Evolutionary conservation across 116 monocot species (phyloP).

Genomic region (Posidonia oceanica): DNA sequence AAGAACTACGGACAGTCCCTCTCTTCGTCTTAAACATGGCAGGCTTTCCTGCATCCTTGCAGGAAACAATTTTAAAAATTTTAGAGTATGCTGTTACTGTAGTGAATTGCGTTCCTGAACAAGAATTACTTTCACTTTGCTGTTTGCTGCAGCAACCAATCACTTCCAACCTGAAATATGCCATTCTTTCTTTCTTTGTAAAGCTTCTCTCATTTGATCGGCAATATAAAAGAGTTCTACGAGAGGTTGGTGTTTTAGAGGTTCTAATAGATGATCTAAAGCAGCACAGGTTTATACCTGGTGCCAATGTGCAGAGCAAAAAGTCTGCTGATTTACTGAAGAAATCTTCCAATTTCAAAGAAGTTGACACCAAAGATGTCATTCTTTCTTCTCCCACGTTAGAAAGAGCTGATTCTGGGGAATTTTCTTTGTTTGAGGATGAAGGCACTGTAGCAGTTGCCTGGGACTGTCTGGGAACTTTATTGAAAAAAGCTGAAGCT

Average conservation of each 20-base stretch:
- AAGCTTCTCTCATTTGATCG: constrained; percentile 96
- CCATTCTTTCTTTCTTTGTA: constrained; percentile 91
- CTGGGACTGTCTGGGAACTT: constrained; percentile 90
- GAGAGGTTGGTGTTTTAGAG: constrained; percentile 95
- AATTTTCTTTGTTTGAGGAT: constrained; percentile 77
- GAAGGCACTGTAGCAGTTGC: constrained; percentile 62
- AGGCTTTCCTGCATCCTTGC: constrained; percentile 75
- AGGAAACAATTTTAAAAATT: constrained; percentile 95
- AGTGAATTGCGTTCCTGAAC: constrained; percentile 96
- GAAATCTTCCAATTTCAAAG: constrained; percentile 58
- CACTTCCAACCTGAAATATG: constrained; percentile 54
- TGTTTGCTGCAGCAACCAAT: constrained; percentile 95
- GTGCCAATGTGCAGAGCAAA: constrained; percentile 47
- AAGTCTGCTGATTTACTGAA: constrained; percentile 18
- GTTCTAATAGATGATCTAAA: constrained; percentile 92
- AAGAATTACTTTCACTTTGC: constrained; percentile 95
- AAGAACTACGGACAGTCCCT: constrained; percentile 81
- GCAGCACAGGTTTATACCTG: constrained; percentile 65
- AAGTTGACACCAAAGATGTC: constrained; percentile 65
- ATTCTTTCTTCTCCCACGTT: constrained; percentile 82
- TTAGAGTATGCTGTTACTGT: constrained; percentile 99
- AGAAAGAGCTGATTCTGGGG: constrained; percentile 33
- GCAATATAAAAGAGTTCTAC: constrained; percentile 83
- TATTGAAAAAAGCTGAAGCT: constrained; percentile 80
- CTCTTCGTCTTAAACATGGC: constrained; percentile 95